phyloP scores from a whole-genome alignment of 2,329 filamentous ascomycete species.

The Fusarium sp. region DNA sequence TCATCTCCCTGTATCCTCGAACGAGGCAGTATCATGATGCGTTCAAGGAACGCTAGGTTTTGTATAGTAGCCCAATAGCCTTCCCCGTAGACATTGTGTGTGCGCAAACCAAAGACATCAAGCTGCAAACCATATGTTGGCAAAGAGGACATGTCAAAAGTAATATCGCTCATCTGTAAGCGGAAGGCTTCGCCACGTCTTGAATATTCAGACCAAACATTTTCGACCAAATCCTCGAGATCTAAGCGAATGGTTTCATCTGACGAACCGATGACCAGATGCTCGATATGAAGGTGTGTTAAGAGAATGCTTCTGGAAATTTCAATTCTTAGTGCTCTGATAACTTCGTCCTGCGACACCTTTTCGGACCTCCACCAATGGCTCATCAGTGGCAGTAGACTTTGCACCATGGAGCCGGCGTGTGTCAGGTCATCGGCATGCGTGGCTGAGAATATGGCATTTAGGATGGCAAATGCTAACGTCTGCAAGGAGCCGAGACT shows the following conservation, averaged over 20 bases:
- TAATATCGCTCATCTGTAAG: slow-evolving; percentile 82
- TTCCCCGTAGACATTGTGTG: slow-evolving; percentile 67
- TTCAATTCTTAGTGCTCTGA: slow-evolving; percentile 78
- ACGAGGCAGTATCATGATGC: slow-evolving; percentile 55
- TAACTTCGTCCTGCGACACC: slow-evolving; percentile 69
- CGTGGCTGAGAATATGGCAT: slow-evolving; percentile 74
- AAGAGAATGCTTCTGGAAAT: slow-evolving; percentile 79
- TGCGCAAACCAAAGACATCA: slow-evolving; percentile 65
- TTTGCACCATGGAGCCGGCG: slow-evolving; percentile 69
- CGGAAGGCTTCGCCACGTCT: slow-evolving; percentile 77
- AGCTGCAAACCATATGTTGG: slow-evolving; percentile 61
- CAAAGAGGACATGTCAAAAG: slow-evolving; percentile 64
- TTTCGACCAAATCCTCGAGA: slow-evolving; percentile 76
- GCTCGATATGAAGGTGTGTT: slow-evolving; percentile 73
- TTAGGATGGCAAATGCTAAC: slow-evolving; percentile 80
- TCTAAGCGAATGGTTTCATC: slow-evolving; percentile 58
- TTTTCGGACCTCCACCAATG: slow-evolving; percentile 83
- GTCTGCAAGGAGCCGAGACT: slow-evolving; percentile 75
- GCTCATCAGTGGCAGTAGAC: slow-evolving; percentile 77
- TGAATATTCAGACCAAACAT: slow-evolving; percentile 83
- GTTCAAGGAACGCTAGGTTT: slow-evolving; percentile 69
- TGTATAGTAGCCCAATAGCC: slow-evolving; percentile 72
- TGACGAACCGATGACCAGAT: slow-evolving; percentile 62
- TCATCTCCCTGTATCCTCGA: slow-evolving; percentile 43
- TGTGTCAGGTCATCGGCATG: slow-evolving; percentile 77